phyloP scores from a whole-genome alignment of 1,284 basidiomycete species.

The Microbotryum intermedium region DNA sequence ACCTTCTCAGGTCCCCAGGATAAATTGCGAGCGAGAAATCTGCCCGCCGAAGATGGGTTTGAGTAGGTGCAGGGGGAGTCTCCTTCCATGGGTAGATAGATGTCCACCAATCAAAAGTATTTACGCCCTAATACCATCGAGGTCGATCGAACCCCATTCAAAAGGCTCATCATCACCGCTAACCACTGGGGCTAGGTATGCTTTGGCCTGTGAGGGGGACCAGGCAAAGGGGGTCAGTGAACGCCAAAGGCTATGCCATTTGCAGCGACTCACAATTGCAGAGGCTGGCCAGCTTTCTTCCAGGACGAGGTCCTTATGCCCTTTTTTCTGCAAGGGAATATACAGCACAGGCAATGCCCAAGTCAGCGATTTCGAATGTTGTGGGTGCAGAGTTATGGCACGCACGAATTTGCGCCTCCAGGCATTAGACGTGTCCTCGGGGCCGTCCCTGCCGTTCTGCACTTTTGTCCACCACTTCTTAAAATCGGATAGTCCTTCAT shows the following conservation, averaged over 20 bases:
- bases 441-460: slow-evolving; percentile 75
- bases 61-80: background rate
- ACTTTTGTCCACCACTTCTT: slow-evolving; percentile 92
- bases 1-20: slow-evolving; percentile 80
- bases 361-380: background rate
- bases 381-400: slow-evolving; percentile 23
- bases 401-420: slow-evolving; percentile 79
- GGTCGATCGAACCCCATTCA: slow-evolving; percentile 92
- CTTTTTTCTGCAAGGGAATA: slow-evolving; percentile 62
- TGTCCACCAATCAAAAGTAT: slow-evolving; percentile 33
- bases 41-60: slow-evolving; percentile 36
- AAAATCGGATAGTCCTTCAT: slow-evolving; percentile 73
- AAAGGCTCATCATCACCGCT: slow-evolving; percentile 90
- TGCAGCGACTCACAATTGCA: slow-evolving; percentile 55
- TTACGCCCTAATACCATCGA: slow-evolving; percentile 76
- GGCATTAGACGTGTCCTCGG: slow-evolving; percentile 57
- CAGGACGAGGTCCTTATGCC: slow-evolving; percentile 74
- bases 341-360: background rate
- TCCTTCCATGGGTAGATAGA: background rate
- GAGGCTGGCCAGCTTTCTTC: slow-evolving; percentile 79
- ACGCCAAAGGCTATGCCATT: background rate
- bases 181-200: slow-evolving; percentile 82
- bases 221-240: background rate
- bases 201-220: slow-evolving; percentile 57
- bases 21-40: slow-evolving; percentile 75